Percentiles rank a stretch among this genome's conserved stretches.
These are phyloP conservation scores for Phaeolepiota aurea DNA, from an alignment of 768 basidiomycete species.

Conservation along the genomic window DNA sequence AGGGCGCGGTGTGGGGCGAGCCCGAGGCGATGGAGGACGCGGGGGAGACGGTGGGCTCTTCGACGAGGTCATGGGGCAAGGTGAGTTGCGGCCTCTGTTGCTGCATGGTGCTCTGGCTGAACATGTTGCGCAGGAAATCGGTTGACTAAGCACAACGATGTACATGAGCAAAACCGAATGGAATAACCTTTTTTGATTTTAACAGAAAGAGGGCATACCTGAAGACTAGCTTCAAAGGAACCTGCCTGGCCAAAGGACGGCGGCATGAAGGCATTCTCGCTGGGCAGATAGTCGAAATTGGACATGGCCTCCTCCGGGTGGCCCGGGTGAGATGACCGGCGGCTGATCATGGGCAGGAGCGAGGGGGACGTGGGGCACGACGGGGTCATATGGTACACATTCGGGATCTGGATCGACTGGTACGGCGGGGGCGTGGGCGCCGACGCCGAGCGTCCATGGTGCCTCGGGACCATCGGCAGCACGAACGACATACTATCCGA, in stretches of 20 bases:
- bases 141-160: constrained; percentile 28
- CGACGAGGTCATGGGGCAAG: constrained; percentile 29
- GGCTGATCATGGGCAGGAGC: constrained; percentile 48
- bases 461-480: constrained; percentile 23
- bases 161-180: not conserved
- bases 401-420: constrained; percentile 65
- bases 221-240: constrained; percentile 37
- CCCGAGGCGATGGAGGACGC: constrained; percentile 36
- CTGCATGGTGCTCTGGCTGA: constrained; percentile 17
- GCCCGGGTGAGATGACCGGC: constrained; percentile 46
- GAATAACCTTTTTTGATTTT: too few relatives aligned
- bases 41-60: constrained; percentile 41
- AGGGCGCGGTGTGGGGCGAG: constrained; percentile 35
- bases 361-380: constrained; percentile 62
- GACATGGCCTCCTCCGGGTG: constrained; percentile 33
- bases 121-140: constrained; percentile 44
- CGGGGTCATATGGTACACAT: constrained; percentile 42
- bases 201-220: constrained; percentile 27
- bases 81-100: constrained; percentile 30
- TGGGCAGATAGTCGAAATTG: constrained; percentile 50
- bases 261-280: constrained; percentile 27
- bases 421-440: constrained; percentile 62
- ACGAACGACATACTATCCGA: constrained; percentile 25
- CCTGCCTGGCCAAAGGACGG: constrained; percentile 27
- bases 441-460: constrained; percentile 32